phyloP scores from a whole-genome alignment of 2,329 filamentous ascomycete species.

The Paraconiothyrium brasiliense region DNA sequence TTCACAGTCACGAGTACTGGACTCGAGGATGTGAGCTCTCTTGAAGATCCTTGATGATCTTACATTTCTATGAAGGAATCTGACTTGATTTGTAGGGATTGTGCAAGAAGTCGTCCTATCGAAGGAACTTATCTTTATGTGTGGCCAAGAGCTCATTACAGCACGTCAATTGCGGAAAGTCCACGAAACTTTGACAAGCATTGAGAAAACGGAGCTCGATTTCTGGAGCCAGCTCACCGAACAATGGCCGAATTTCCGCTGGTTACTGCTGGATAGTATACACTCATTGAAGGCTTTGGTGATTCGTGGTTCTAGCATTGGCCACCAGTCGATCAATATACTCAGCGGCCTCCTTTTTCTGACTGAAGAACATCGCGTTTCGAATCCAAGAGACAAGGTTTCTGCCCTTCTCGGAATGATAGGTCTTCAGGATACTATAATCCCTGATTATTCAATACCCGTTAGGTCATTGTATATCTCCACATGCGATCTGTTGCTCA shows the following conservation, averaged over 20 bases:
- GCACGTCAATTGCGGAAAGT: not conserved
- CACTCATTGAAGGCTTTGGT: not conserved
- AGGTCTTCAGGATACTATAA: not conserved
- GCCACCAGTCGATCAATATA: not conserved
- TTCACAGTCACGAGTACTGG: not conserved
- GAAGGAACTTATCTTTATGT: not conserved
- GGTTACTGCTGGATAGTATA: not conserved
- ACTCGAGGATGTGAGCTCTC: conserved; percentile 1
- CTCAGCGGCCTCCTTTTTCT: not conserved
- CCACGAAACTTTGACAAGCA: not conserved
- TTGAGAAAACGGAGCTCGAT: not conserved
- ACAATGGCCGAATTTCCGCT: not conserved
- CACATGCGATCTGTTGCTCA: not conserved
- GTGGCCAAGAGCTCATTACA: not conserved
- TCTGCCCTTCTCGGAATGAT: not conserved
- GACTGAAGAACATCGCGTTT: not conserved
- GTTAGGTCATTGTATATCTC: not conserved
- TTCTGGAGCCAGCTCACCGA: not conserved
- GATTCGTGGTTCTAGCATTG: not conserved
- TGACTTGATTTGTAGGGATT: not conserved
- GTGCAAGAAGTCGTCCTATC: not conserved
- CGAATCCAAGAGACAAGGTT: not conserved
- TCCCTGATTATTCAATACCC: not conserved
- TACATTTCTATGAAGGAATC: not conserved
- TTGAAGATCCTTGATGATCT: not conserved